phyloP scores from a whole-genome alignment of 2,329 filamentous ascomycete species.

The Stachybotrys echinatus region DNA sequence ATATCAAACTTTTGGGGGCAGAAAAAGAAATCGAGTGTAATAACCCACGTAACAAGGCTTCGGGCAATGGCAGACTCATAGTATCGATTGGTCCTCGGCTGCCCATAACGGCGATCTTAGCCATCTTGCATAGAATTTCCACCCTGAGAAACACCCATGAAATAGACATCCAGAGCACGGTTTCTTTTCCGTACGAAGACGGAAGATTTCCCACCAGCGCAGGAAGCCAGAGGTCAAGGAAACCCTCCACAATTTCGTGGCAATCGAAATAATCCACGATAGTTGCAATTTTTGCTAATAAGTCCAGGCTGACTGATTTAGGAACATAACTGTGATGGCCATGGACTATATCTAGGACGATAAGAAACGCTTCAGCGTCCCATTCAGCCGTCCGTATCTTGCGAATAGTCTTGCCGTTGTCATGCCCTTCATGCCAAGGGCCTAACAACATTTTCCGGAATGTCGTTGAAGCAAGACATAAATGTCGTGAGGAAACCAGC shows the following conservation, averaged over 20 bases:
- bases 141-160: too few species aligned
- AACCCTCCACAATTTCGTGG: slow-evolving; percentile 6
- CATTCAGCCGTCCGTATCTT: neutral
- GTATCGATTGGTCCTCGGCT: too few species aligned
- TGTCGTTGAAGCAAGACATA: neutral
- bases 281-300: slow-evolving; percentile 1
- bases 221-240: neutral
- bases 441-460: neutral
- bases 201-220: too few species aligned
- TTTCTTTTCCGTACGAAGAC: too few species aligned
- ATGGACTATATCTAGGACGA: slow-evolving; percentile 2
- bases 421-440: neutral
- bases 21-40: too few species aligned
- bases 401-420: neutral
- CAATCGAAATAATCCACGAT: slow-evolving; percentile 4
- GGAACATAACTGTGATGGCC: neutral
- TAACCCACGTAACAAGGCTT: too few species aligned
- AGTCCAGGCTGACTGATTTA: slow-evolving; percentile 7
- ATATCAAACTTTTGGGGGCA: too few species aligned
- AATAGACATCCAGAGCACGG: too few species aligned
- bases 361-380: neutral
- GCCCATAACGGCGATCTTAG: too few species aligned
- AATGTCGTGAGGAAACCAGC: neutral
- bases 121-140: too few species aligned
- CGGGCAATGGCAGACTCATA: too few species aligned